phyloP scores from a whole-genome alignment of 768 basidiomycete species.

The Lactarius hatsudake region DNA sequence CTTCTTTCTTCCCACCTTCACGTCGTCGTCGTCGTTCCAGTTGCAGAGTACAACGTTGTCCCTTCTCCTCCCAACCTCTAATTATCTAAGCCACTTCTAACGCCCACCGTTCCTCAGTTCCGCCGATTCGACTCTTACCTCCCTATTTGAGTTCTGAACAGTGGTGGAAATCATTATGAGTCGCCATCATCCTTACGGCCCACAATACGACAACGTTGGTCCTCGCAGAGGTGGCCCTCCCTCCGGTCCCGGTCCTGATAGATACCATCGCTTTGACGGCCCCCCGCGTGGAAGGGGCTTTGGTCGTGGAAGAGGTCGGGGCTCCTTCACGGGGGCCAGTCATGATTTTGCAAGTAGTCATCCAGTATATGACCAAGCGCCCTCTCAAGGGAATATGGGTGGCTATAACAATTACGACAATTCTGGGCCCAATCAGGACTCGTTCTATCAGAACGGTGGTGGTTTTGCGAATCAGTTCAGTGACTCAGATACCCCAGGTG shows the following conservation, averaged over 20 bases:
- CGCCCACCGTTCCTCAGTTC: conserved; percentile 19
- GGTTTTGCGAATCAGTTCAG: conserved; percentile 56
- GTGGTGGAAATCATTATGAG: conserved; percentile 51
- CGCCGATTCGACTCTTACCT: conserved; percentile 22
- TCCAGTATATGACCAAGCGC: conserved; percentile 62
- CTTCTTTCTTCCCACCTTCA: conserved; percentile 15
- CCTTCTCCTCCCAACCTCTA: conserved; percentile 3
- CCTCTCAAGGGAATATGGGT: conserved; percentile 59
- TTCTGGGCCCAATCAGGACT: conserved; percentile 49
- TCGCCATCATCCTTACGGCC: conserved; percentile 85
- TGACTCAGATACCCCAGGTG: conserved; percentile 44
- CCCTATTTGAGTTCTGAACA: conserved; percentile 31
- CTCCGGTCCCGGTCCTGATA: conserved; percentile 30
- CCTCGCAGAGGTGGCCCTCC: conserved; percentile 28
- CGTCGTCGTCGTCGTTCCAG: conserved; percentile 19
- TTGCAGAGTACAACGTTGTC: conserved; percentile 26
- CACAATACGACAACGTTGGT: conserved; percentile 29
- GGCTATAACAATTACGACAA: conserved; percentile 68
- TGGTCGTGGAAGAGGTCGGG: conserved; percentile 72
- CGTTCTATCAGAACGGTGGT: conserved; percentile 70
- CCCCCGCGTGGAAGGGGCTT: conserved; percentile 59
- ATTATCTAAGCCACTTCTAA: conserved; percentile 16
- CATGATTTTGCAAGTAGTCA: conserved; percentile 49
- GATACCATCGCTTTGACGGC: conserved; percentile 42
- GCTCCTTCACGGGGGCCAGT: conserved; percentile 46